These are phyloP conservation scores for Carpinus viminea DNA, from an alignment of 306 rosid species.

Conservation along the genomic window DNA sequence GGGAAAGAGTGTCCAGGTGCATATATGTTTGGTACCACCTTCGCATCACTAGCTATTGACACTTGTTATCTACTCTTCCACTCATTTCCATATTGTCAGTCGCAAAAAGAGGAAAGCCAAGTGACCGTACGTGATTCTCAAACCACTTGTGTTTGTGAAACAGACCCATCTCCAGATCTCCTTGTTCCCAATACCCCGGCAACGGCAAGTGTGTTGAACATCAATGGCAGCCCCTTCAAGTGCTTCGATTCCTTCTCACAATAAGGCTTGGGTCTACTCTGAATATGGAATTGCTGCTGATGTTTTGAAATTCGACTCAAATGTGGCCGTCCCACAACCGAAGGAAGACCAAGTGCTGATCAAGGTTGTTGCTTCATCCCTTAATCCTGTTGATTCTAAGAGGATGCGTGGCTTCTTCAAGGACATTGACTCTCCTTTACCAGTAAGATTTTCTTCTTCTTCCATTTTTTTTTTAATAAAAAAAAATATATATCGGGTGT, in stretches of 20 bases:
- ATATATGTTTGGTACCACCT: too few species aligned
- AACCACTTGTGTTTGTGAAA: not conserved
- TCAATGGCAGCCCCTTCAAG: constrained; percentile 35
- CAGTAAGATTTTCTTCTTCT: constrained; percentile 19
- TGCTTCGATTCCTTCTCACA: constrained; percentile 33
- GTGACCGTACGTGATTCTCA: not conserved
- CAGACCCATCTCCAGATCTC: not conserved
- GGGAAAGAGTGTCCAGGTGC: too few species aligned
- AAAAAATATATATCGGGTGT: too few species aligned
- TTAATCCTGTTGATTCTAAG: constrained; percentile 67
- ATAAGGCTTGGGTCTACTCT: constrained; percentile 62
- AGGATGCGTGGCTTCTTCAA: constrained; percentile 43
- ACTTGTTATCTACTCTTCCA: too few species aligned
- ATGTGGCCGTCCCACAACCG: constrained; percentile 41
- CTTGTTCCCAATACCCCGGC: not conserved
- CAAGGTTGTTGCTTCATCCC: constrained; percentile 66
- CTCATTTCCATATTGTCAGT: too few species aligned
- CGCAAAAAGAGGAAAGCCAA: not conserved
- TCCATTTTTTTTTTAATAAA: too few species aligned
- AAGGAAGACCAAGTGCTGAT: constrained; percentile 61
- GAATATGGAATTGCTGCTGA: constrained; percentile 48
- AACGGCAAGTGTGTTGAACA: not conserved
- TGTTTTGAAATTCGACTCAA: constrained; percentile 48
- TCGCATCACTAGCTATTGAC: too few species aligned
- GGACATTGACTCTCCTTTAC: constrained; percentile 24